Evolutionary conservation across 129 eudicot species (phyloP), one percentile per base, ranked within the genome.

Genomic region (Dittrichia graveolens): DNA sequence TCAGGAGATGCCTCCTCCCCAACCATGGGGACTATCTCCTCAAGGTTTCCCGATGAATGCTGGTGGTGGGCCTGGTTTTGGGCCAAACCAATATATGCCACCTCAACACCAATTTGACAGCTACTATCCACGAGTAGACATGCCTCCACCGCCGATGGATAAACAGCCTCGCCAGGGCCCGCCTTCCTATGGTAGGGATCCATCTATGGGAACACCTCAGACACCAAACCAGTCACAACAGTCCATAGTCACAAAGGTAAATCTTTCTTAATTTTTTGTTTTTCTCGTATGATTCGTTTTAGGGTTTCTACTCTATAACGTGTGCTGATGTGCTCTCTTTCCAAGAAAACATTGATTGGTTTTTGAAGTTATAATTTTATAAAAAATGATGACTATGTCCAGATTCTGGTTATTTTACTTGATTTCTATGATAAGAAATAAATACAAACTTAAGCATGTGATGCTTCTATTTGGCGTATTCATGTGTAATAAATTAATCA

Each of bases 231-330:
- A 82, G 65, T 74, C 90, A 61, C 91, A 84, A 15, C 92, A 82
- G 61, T 78, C 98, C 9, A 81, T 93, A 74, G 84, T 89, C 78
- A 77, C 95, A 45, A 91, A 93, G 98, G 98, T 93, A 44, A 64
- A 49, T 42, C 3, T 41, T 19, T 34, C 4, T 24, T 2, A 24
- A 24, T 24, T 24, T 0, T 24, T 24, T 24, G 31, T 24, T 0
- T 24, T 24, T 24, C 31, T 24, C 0, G 31, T 24, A 24, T 24
- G 31, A 24, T 24, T 24, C 31, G 0, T 24, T 24, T 24, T 24
- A 24, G 31, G 31, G 1, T 24, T 24, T 24, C 31, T 24, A 24
- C 31, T 24, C 0, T 2, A 24, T 24, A 24, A 24, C 31, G 31
- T 24, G 31, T 24, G 31, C n/a, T 24, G 31, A 24, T 24, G 31